Percentiles rank a stretch among this genome's conserved stretches.
phyloP scores from a whole-genome alignment of 2,329 filamentous ascomycete species.

The Cladosporium austrohemisphaericum region DNA sequence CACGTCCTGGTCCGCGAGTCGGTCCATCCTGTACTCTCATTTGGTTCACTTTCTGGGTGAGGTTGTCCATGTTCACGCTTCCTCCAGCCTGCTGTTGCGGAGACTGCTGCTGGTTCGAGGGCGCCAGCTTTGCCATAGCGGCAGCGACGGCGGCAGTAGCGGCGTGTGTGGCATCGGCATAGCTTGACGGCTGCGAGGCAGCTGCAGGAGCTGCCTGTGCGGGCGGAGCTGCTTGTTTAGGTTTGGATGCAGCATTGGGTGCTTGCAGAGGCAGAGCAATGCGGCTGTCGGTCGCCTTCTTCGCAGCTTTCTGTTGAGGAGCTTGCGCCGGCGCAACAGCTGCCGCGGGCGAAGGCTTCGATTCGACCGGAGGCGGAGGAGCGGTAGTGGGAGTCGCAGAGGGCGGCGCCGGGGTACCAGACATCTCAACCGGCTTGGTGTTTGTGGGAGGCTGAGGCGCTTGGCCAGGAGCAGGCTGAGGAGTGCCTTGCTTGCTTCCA shows the following conservation, averaged over 20 bases:
- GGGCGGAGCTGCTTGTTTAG: background rate
- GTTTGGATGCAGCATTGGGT: conserved; percentile 29
- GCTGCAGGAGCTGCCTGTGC: conserved; percentile 9
- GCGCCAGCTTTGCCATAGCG: conserved; percentile 70
- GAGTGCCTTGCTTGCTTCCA: conserved; percentile 36
- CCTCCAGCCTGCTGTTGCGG: conserved; percentile 20
- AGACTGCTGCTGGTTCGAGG: conserved; percentile 23
- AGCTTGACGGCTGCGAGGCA: conserved; percentile 19
- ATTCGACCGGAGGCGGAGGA: conserved; percentile 63
- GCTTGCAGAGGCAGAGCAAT: conserved; percentile 59
- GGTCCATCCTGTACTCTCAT: conserved; percentile 53
- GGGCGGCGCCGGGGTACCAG: conserved; percentile 43
- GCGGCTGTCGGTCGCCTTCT: conserved; percentile 47
- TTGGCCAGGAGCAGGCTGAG: conserved; percentile 26
- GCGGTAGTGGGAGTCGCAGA: conserved; percentile 38
- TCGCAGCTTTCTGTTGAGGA: conserved; percentile 35
- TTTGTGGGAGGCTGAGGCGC: conserved; percentile 22
- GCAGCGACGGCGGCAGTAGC: conserved; percentile 75
- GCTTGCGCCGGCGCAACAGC: conserved; percentile 46
- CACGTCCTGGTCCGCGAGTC: conserved; percentile 40
- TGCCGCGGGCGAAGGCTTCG: conserved; percentile 61
- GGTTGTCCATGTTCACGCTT: conserved; percentile 58
- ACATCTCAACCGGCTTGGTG: conserved; percentile 33
- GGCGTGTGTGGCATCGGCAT: conserved; percentile 63
- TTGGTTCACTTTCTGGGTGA: conserved; percentile 71